Evolutionary conservation across 352 stramenopile species (phyloP).

Genomic region (Pythium grandisporangium): DNA sequence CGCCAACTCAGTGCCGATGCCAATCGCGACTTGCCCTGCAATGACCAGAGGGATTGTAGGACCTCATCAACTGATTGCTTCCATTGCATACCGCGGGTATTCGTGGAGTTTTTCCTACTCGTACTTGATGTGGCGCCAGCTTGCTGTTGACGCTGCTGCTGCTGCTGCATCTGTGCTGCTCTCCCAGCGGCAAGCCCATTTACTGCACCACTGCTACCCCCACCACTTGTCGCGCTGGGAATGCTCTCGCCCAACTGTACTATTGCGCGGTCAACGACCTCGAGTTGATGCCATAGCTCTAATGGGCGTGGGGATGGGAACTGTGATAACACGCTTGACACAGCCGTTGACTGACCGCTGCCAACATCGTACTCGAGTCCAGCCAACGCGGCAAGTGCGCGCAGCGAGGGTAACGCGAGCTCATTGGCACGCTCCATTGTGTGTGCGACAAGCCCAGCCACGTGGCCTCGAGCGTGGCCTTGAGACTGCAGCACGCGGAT

Average conservation of each 20-base stretch:
- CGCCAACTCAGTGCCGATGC: conserved; percentile 34
- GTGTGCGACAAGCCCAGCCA: conserved; percentile 34
- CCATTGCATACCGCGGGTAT: conserved; percentile 32
- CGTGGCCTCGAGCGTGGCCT: conserved; percentile 42
- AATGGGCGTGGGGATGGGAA: conserved; percentile 12
- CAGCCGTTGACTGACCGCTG: conserved; percentile 7
- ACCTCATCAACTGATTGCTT: conserved; percentile 42
- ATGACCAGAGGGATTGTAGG: conserved; percentile 49
- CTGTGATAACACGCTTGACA: background rate
- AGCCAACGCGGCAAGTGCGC: conserved; percentile 33
- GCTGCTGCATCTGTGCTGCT: conserved; percentile 13
- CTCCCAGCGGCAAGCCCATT: too few relatives aligned
- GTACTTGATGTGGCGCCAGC: background rate
- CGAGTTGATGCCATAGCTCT: conserved; percentile 9
- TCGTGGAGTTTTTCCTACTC: conserved; percentile 7
- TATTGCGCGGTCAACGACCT: conserved; percentile 6
- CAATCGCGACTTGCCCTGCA: conserved; percentile 52
- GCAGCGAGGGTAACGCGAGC: conserved; percentile 35
- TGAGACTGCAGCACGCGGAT: conserved; percentile 52
- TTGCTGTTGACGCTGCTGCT: conserved; percentile 12
- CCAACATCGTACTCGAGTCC: conserved; percentile 40
- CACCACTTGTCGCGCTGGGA: background rate
- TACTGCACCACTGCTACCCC: conserved; percentile 2
- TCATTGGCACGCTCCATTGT: conserved; percentile 57
- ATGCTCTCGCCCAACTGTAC: conserved; percentile 7